These are phyloP conservation scores for Acanthamoeba castellanii DNA, from an alignment of 208 protist species.

Conservation along the genomic window DNA sequence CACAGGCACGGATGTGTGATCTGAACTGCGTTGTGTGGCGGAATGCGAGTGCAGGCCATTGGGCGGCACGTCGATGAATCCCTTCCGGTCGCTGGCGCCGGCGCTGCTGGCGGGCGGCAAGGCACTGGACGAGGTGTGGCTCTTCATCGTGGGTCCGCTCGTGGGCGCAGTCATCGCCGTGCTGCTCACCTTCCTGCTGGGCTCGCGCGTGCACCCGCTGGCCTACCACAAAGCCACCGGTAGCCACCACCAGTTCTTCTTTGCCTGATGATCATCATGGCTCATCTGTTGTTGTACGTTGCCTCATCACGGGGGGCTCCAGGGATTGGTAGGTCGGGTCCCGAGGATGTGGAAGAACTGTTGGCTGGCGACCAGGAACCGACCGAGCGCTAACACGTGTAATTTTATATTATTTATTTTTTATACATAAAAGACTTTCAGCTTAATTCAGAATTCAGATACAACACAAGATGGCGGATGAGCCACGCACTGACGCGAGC, in stretches of 20 bases:
- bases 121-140: slow-evolving; percentile 1
- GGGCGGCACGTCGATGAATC: slow-evolving; percentile 19
- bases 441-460: no score
- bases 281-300: background rate
- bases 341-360: background rate
- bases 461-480: no score
- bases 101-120: slow-evolving; percentile 19
- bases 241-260: background rate
- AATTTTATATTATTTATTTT: no score
- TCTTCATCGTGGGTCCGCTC: slow-evolving; percentile 38
- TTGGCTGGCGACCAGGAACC: no score
- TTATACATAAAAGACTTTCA: no score
- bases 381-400: no score
- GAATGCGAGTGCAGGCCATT: background rate
- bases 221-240: background rate
- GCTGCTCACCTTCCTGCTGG: background rate
- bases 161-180: slow-evolving; percentile 3
- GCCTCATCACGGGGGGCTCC: background rate
- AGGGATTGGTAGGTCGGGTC: background rate
- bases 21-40: background rate
- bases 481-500: no score
- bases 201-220: background rate
- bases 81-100: slow-evolving; percentile 18
- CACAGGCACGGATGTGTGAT: no score
- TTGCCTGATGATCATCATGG: background rate